Evolutionary conservation across 1,284 basidiomycete genomes (phyloP).

Genomic region (Sanghuangporus weigelae): DNA sequence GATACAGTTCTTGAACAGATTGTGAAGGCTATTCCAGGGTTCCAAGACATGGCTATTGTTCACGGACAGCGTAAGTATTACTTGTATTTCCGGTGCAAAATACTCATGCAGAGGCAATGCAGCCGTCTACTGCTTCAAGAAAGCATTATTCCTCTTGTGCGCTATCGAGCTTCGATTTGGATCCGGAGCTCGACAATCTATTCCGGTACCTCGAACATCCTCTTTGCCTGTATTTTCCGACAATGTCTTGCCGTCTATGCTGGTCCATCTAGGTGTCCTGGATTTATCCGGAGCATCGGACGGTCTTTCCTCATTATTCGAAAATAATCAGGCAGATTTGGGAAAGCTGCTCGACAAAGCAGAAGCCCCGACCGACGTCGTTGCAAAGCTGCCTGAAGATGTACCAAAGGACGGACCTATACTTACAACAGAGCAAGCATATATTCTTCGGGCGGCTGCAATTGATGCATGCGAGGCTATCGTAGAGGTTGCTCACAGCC

Average conservation of each 20-base stretch:
- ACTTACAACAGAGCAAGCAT: conserved; percentile 58
- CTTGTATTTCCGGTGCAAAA: not conserved
- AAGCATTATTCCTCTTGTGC: conserved; percentile 79
- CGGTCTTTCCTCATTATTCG: conserved; percentile 33
- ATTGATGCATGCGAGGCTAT: conserved; percentile 73
- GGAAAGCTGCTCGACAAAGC: conserved; percentile 7
- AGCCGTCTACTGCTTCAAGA: conserved; percentile 87
- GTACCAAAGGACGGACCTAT: conserved; percentile 57
- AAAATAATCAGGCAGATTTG: not conserved
- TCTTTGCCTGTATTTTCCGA: conserved; percentile 76
- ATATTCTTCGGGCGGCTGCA: conserved; percentile 73
- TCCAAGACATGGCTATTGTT: conserved; percentile 66
- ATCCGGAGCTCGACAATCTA: conserved; percentile 37
- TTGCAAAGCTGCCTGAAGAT: conserved; percentile 20
- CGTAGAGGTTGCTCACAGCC: conserved; percentile 43
- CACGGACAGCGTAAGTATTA: conserved; percentile 50
- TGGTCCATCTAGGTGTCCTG: conserved; percentile 73
- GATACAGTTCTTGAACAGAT: conserved; percentile 69
- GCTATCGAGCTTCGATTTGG: conserved; percentile 64
- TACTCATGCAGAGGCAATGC: conserved; percentile 11
- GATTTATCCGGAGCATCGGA: conserved; percentile 44
- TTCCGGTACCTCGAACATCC: conserved; percentile 57
- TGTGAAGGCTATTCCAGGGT: conserved; percentile 68
- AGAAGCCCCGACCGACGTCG: not conserved
- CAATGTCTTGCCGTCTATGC: conserved; percentile 82